Percentiles rank a stretch among this genome's conserved stretches.
Evolutionary conservation across 345 rosid genomes (phyloP).

Genomic region (Murraya koenigii): DNA sequence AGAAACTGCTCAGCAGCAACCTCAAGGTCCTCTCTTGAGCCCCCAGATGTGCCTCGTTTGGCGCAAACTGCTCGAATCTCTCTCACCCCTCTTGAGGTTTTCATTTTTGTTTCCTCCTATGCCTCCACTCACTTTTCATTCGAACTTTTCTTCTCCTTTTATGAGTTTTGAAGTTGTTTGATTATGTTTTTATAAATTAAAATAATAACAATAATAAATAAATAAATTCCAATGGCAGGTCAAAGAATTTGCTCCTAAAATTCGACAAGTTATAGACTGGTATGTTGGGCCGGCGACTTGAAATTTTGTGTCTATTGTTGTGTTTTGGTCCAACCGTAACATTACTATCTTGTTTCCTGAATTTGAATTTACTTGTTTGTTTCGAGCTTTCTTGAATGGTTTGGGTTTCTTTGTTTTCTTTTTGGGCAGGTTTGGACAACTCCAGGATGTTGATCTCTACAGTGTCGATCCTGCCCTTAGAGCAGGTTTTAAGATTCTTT

Average conservation of each 20-base stretch:
- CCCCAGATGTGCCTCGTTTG: slow-evolving; percentile 62
- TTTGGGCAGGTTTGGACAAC: slow-evolving; percentile 82
- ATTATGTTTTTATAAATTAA: too few relatives aligned
- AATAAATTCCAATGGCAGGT: slow-evolving; percentile 28
- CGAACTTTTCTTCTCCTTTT: background rate
- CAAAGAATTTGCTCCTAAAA: slow-evolving; percentile 68
- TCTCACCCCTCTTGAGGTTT: slow-evolving; percentile 60
- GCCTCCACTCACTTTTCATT: background rate
- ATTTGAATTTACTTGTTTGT: background rate
- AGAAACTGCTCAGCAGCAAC: slow-evolving; percentile 37
- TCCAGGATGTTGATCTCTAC: slow-evolving; percentile 75
- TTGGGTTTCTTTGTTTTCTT: background rate
- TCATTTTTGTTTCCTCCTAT: background rate
- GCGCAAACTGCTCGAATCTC: slow-evolving; percentile 87
- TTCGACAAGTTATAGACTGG: slow-evolving; percentile 72
- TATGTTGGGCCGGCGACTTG: slow-evolving; percentile 15
- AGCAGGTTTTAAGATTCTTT: slow-evolving; percentile 52
- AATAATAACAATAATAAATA: too few relatives aligned
- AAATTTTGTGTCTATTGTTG: background rate
- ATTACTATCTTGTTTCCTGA: background rate
- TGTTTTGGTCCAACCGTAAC: background rate
- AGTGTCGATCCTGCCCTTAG: slow-evolving; percentile 73
- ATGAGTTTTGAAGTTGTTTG: background rate
- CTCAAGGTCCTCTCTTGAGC: slow-evolving; percentile 43
- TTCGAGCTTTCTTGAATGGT: background rate